phyloP scores from a whole-genome alignment of 768 basidiomycete genomes.

The Tulasnella sp. region DNA sequence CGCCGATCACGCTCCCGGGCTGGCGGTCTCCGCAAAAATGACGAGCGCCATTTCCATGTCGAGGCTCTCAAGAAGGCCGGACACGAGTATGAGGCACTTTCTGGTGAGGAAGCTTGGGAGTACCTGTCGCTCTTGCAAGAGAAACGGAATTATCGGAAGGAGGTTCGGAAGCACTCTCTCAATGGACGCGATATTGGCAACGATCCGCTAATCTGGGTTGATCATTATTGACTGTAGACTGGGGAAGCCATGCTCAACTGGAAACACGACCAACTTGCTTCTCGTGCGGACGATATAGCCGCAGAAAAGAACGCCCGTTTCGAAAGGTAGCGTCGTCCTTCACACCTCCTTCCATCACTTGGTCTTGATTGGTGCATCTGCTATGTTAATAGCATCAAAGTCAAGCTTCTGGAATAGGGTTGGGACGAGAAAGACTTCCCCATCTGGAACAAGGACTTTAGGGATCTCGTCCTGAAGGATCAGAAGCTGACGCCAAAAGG shows the following conservation, averaged over 20 bases:
- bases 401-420: neutral
- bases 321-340: neutral
- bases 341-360: neutral
- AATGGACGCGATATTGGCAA: neutral
- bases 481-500: neutral
- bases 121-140: neutral
- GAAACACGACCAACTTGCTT: neutral
- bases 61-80: neutral
- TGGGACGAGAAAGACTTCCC: neutral
- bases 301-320: neutral
- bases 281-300: neutral
- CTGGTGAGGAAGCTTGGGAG: neutral
- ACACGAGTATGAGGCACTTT: neutral
- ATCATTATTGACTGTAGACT: neutral
- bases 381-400: neutral
- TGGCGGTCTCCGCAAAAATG: neutral
- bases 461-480: neutral
- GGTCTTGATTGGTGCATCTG: too few species aligned
- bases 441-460: neutral
- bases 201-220: neutral
- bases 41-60: neutral
- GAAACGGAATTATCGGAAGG: neutral
- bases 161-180: neutral
- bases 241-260: neutral
- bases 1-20: too few species aligned